Base-by-base conservation (phyloP, 495 filamentous ascomycete genomes). In the Podospora appendiculata region DNA sequence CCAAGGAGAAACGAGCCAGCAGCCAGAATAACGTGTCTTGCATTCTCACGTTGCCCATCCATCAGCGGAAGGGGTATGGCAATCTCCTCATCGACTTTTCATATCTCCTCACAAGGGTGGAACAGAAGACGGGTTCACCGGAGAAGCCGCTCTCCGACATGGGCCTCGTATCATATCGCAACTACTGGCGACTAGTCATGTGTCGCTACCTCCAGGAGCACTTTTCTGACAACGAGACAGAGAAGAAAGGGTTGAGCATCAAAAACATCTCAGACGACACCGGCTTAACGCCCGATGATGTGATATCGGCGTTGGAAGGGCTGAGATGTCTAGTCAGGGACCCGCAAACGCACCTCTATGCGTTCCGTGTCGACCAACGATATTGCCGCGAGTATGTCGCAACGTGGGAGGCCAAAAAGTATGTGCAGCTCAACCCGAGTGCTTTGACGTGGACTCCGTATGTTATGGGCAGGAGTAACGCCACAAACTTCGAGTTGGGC, bases 141-240 rank as follows among this genome's bases (percentile, higher is more conserved):
- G 93, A 98, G 65, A 98, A 98, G 67, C 93, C 93, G 0, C 81
- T 98, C 6, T 97, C 93, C 0, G 93, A 98, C 68, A 94, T 98
- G 88, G 93, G 93, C 1, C 70, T 98, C 36, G 90, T 97, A 1
- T 96, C 91, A 2, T 98, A 98, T 62, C 83, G 94, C 14, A 96
- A 93, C 57, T 98, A 98, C 64, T 98, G 93, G 93, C 81, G 92
- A 39, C 73, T 95, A 13, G 74, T 94, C 10, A 72, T 97, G 36
- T 96, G 90, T 61, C 67, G 65, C 9, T 88, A 93, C 54, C 79
- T 94, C 38, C 73, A 94, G 6, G 60, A 68, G 14, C 62, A 67
- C 19, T 63, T 61, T 40, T 57, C 69, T 0, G 61, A 67, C n/a
- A 67, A 73, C 10, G 63, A 59, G 34, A 68, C 78, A 0, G 68